Evolutionary conservation across 164 flowering plant genomes (phyloP), one percentile per base, ranked within the genome.

Genomic region (Chimonanthus salicifolius): DNA sequence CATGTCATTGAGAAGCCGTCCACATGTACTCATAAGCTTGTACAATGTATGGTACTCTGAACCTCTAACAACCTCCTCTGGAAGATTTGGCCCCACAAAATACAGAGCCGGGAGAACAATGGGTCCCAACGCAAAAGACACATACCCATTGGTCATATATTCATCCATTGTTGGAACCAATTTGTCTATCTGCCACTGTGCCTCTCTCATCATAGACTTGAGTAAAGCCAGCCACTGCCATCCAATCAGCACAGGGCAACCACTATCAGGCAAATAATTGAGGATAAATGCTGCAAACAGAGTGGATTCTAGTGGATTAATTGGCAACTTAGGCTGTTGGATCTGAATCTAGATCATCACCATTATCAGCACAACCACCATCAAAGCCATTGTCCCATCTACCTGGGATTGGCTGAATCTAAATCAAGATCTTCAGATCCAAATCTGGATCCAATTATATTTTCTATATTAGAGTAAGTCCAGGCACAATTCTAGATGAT

Each of bases 61-160:
- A 78, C 62, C 47, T 47, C 63, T 66, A 44, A 79, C 49, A 69
- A 71, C 68, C 43, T 77, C 80, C 64, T 82, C 80, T 16, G 78
- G 70, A 63, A 82, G 70, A 58, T 58, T 62, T 43, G 82, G 82
- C 71, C 84, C 80, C 20, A 82, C 62, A 64, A 82, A 69, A 43
- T 82, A 82, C 16, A 82, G 77, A 44, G 82, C 64, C 21, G 78
- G 77, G 58, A 79, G 79, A 64, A 79, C 75, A 71, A 79, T 75
- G 10, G 84, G 84, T 71, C 84, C 84, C 64, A 79, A 79, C 58
- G 80, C 80, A 73, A 75, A 75, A 51, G 84, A 82, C 20, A 70
- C 77, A 51, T 70, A 79, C 18, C 73, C 71, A 73, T 82, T 82
- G 49, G 33, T 47, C 68, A 70, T 66, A 64, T 82, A 82, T 58